These are phyloP conservation scores for Phytopythium cucurbitacearum DNA, from an alignment of 352 stramenopile species.

Conservation along the genomic window DNA sequence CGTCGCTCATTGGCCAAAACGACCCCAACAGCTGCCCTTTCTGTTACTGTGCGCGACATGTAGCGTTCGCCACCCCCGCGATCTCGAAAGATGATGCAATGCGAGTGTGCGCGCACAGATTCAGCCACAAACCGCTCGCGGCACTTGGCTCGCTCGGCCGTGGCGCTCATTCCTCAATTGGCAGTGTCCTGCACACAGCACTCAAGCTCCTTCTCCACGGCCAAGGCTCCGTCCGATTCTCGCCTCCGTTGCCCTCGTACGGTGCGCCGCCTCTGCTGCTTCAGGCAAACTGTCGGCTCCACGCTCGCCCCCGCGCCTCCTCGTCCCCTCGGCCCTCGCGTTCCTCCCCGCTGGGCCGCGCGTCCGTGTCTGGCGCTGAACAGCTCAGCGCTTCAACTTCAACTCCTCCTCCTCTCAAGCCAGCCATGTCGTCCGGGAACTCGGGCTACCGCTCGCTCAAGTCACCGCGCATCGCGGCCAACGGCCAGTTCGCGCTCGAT, in stretches of 20 bases:
- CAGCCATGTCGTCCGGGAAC: slow-evolving; percentile 13
- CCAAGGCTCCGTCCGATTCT: background rate
- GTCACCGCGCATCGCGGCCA: slow-evolving; percentile 17
- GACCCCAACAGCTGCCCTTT: too few species aligned
- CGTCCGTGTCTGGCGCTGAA: slow-evolving; percentile 3
- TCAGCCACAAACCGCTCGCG: too few species aligned
- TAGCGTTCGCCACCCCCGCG: too few species aligned
- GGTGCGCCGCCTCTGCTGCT: background rate
- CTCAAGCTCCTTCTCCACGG: background rate
- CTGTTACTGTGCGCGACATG: too few species aligned
- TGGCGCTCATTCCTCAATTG: slow-evolving; percentile 21
- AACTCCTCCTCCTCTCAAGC: background rate
- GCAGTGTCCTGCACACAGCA: slow-evolving; percentile 14
- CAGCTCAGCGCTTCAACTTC: background rate
- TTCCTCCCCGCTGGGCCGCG: background rate
- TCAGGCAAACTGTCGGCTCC: slow-evolving; percentile 2
- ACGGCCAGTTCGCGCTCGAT: slow-evolving; percentile 22
- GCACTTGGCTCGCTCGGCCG: background rate
- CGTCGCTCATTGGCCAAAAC: too few species aligned
- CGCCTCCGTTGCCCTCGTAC: background rate
- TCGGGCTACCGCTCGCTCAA: slow-evolving; percentile 27
- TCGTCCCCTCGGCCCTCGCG: slow-evolving; percentile 1
- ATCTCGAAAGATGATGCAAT: too few species aligned
- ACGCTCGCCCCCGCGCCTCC: background rate
- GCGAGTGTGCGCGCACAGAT: too few species aligned